A percentile compares a stretch with the other conserved stretches of the same genome.
These are phyloP conservation scores for Mycena capillaripes DNA, from an alignment of 768 basidiomycete genomes.

Conservation along the genomic window DNA sequence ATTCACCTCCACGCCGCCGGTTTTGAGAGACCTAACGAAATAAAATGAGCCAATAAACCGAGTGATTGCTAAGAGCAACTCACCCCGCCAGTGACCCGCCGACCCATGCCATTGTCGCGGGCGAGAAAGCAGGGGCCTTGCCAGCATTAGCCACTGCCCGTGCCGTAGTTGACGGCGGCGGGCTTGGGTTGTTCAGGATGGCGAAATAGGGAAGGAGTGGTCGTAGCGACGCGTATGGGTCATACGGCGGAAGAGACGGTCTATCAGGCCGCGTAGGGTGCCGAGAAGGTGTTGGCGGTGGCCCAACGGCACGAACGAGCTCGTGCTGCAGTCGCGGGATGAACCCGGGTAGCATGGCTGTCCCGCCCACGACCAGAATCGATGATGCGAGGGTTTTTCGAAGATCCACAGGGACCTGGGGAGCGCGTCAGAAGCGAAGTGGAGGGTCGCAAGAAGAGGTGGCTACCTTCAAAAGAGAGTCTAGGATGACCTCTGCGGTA, in stretches of 20 bases:
- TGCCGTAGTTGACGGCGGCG: conserved; percentile 62
- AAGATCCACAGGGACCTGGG: conserved; percentile 90
- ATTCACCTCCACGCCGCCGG: conserved; percentile 84
- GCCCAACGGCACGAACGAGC: conserved; percentile 72
- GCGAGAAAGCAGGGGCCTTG: conserved; percentile 89
- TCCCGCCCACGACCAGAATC: conserved; percentile 91
- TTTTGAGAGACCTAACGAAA: conserved; percentile 80
- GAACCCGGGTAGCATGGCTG: conserved; percentile 93
- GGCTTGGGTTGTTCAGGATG: conserved; percentile 88
- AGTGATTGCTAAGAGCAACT: conserved; percentile 43
- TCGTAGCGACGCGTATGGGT: conserved; percentile 82
- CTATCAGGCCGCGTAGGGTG: conserved; percentile 53
- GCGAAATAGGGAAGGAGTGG: conserved; percentile 80
- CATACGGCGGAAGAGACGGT: conserved; percentile 66
- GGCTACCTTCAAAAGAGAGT: conserved; percentile 82
- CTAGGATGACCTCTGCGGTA: conserved; percentile 85
- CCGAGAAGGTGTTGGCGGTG: conserved; percentile 50
- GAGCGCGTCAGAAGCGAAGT: not conserved
- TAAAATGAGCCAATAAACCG: conserved; percentile 25
- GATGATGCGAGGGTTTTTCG: conserved; percentile 87
- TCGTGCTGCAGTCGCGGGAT: conserved; percentile 89
- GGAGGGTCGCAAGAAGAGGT: not conserved
- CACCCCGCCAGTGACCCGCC: conserved; percentile 95
- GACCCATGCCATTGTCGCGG: conserved; percentile 89
- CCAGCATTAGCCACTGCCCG: conserved; percentile 77